Base-by-base conservation (phyloP, 306 rosid genomes). In the Erythrophleum fordii region DNA sequence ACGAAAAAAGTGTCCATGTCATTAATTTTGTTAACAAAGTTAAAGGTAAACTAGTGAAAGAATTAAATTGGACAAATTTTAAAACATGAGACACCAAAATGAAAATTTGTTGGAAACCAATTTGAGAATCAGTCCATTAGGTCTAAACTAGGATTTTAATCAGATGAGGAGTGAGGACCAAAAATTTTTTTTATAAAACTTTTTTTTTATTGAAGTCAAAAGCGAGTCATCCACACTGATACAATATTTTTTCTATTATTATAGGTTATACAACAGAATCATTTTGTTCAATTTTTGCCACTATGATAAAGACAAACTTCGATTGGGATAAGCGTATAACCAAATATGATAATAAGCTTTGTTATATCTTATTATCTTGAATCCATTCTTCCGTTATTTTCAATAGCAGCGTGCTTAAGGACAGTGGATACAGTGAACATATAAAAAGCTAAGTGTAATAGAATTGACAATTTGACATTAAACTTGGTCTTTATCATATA, bases 261-360 rank as follows among this genome's bases (percentile, higher is more conserved):
- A 18, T 76, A 29, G 13, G 13, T 42, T 8, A 20, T 8, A 20
- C 61, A 22, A 22, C 61, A 12, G 29, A 53, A 25, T 8, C 6
- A 2, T 56, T 56, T 56, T 75, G 49, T 46, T 14, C 62, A 59
- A 46, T 42, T 76, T 64, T 48, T 76, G 56, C 61, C 81, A 8
- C 42, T 70, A 22, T 28, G 25, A 53, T 77, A 41, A 61, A 55
- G 78, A 77, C 69, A 72, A 77, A 64, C 25, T 22, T 77, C 48
- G 23, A 61, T 51, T 77, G 14, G 28, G 74, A 62, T 28, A 37
- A 12, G 2, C 26, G 22, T 29, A 8, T 0, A 60, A 5, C 3
- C 5, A 26, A 5, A 69, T 69, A 71, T 49, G 20, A 69, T 69
- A 45, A 25, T 44, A 46, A 44, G 52, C 1, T 14, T 8, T 45